Evolutionary conservation across 805 yeast species (phyloP), one percentile per base, ranked within the genome.

Genomic region (Candida suzukii): DNA sequence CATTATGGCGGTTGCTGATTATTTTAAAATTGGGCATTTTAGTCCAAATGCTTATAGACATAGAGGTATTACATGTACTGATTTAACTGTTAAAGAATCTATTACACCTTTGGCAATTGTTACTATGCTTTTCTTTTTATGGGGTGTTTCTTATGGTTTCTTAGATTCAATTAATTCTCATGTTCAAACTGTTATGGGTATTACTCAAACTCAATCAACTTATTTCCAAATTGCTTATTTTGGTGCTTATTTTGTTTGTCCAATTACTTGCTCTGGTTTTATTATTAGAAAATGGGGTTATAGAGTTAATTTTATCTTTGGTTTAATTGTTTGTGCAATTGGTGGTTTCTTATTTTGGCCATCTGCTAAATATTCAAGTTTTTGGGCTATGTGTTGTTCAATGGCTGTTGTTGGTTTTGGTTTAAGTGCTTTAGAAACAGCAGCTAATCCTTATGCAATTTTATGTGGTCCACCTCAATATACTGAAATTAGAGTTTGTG

Each of bases 121-220:
- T n/a, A 44, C 45, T 3, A 22, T 22, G n/a, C 24, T 44, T 9
- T 44, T 44, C 36, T 44, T 44, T 31, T 41, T 44, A 26, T 44
- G 47, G 47, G 47, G 47, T 13, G 35, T 44, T 13, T 41, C 47
- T 8, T 44, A 44, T 38, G 47, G 47, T 6, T 40, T 44, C 24
- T 37, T 44, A 18, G 47, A 44, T 24, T 41, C 41, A 25, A 36
- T 44, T 21, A 44, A 44, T 31, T 31, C 45, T 3, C 47, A 44
- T 39, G 42, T 44, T 39, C 47, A 44, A 36, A 17, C 45, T 4
- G 45, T 40, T 40, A 37, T 44, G 35, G 38, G 38, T 30, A 37
- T 44, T 19, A 35, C 40, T 37, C 45, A 41, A 25, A 31, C 25
- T n/a, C 17, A 36, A 12, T 44, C 47, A 4, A 41, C 42, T 21